Conservation (phyloP, 306 rosid species). For the Dalbergia oliveri region DNA sequence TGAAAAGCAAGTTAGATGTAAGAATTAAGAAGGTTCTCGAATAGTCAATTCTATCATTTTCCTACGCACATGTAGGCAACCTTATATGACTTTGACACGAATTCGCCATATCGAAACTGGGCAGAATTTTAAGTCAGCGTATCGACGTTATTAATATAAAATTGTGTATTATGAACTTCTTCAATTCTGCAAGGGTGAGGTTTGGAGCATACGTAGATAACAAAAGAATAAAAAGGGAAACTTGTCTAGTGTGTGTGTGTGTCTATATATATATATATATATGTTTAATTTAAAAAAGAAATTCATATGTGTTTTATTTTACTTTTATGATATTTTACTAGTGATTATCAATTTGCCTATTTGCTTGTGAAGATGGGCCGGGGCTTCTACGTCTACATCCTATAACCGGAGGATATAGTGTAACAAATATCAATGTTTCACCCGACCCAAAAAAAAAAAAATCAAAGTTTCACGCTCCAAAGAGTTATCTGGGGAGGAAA, state of each 20-base stretch:
- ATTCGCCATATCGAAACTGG: constrained; percentile 10
- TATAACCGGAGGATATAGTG: too few species aligned
- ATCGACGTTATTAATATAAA: neutral
- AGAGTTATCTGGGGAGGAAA: too few species aligned
- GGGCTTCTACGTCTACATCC: too few species aligned
- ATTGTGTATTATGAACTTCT: neutral
- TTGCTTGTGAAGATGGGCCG: too few species aligned
- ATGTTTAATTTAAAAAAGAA: too few species aligned
- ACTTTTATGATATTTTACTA: too few species aligned
- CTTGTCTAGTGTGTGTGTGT: too few species aligned
- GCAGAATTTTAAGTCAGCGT: neutral
- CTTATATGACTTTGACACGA: constrained; percentile 33
- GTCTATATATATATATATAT: too few species aligned
- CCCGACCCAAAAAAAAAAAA: too few species aligned
- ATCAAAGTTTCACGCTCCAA: too few species aligned
- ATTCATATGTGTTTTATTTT: neutral
- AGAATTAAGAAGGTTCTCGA: neutral
- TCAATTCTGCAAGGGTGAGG: neutral
- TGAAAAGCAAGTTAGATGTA: neutral
- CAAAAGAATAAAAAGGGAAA: neutral
- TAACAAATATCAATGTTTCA: too few species aligned
- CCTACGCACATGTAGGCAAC: constrained; percentile 3
- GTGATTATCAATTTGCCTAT: too few species aligned
- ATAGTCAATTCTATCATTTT: constrained; percentile 24
- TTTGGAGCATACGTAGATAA: neutral